These are phyloP conservation scores for Salix dunnii DNA, from an alignment of 345 rosid species.

Conservation along the genomic window DNA sequence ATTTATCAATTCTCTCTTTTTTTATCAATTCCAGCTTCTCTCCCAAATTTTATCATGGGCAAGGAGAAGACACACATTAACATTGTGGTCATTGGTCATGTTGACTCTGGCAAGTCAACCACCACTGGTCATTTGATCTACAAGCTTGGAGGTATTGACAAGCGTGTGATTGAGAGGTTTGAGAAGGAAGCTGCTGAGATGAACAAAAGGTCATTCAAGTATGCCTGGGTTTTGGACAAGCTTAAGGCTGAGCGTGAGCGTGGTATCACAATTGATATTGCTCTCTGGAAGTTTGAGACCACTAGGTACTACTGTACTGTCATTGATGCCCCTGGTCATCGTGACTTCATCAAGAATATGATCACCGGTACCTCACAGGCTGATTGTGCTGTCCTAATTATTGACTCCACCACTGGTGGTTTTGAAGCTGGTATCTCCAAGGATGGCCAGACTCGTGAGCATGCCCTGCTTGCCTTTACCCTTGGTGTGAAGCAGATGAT, in stretches of 20 bases:
- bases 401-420: conserved; percentile 83
- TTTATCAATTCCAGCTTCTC: neutral
- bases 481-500: conserved; percentile 78
- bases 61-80: conserved; percentile 26
- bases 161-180: conserved; percentile 76
- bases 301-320: conserved; percentile 72
- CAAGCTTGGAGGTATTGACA: conserved; percentile 81
- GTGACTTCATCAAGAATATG: conserved; percentile 83
- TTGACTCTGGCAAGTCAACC: conserved; percentile 63
- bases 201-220: conserved; percentile 79
- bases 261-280: conserved; percentile 75
- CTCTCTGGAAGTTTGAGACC: conserved; percentile 73
- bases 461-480: conserved; percentile 62
- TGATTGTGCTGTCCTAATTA: conserved; percentile 71
- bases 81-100: conserved; percentile 31
- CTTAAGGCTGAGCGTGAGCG: conserved; percentile 83
- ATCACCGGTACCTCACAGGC: conserved; percentile 81
- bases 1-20: no score
- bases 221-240: conserved; percentile 80
- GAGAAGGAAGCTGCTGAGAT: conserved; percentile 83
- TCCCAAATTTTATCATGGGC: conserved; percentile 17
- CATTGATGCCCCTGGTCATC: conserved; percentile 76
- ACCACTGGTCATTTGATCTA: conserved; percentile 75
- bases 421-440: conserved; percentile 83
- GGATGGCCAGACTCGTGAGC: conserved; percentile 85